phyloP scores from a whole-genome alignment of 306 rosid genomes.

The Amphicarpaea edgeworthii region DNA sequence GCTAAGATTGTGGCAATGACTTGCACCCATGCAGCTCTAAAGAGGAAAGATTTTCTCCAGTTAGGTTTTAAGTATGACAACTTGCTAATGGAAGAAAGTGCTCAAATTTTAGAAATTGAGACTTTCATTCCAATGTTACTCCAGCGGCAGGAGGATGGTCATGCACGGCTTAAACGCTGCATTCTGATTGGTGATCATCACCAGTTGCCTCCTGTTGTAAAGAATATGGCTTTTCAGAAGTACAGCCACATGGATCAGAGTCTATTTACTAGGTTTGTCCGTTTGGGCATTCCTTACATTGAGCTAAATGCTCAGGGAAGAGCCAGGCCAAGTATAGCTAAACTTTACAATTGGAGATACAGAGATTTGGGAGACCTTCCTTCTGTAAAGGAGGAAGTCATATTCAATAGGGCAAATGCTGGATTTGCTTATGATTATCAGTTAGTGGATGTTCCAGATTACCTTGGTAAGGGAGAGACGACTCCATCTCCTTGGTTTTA shows the following conservation, averaged over 20 bases:
- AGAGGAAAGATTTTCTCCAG: slow-evolving; percentile 96
- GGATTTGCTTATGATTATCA: slow-evolving; percentile 98
- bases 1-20: slow-evolving; percentile 99
- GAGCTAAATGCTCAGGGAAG: slow-evolving; percentile 99
- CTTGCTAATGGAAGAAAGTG: slow-evolving; percentile 99
- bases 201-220: slow-evolving; percentile 98
- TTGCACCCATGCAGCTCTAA: slow-evolving; percentile 96
- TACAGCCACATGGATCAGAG: slow-evolving; percentile 99
- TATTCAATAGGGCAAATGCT: slow-evolving; percentile 83
- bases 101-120: slow-evolving; percentile 96
- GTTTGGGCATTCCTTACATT: slow-evolving; percentile 95
- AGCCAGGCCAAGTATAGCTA: slow-evolving; percentile 93
- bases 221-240: slow-evolving; percentile 99
- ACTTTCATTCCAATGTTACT: slow-evolving; percentile 99
- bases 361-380: slow-evolving; percentile 97
- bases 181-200: slow-evolving; percentile 98
- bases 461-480: slow-evolving; percentile 88
- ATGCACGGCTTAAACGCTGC: slow-evolving; percentile 97
- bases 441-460: slow-evolving; percentile 92
- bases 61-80: slow-evolving; percentile 99
- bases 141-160: slow-evolving; percentile 99
- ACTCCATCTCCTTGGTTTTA: slow-evolving; percentile 99
- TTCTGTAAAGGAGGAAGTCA: slow-evolving; percentile 67
- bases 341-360: slow-evolving; percentile 96
- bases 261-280: slow-evolving; percentile 95